A percentile compares a stretch with the other conserved stretches of the same genome.
Evolutionary conservation across 495 filamentous ascomycete species (phyloP).

Genomic region (Rhizodiscina lignyota): DNA sequence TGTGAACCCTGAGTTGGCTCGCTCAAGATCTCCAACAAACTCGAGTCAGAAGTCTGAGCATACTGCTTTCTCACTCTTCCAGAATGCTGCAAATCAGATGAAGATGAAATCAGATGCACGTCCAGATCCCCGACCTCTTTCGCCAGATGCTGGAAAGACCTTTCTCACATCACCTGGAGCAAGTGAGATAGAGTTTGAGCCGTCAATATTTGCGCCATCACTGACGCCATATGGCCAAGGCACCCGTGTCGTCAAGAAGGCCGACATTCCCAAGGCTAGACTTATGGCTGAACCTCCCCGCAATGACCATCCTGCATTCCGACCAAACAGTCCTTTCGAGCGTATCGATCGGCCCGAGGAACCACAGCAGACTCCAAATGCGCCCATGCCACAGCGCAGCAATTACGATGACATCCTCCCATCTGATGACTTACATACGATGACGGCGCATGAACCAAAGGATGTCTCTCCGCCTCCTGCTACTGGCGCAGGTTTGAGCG

Average conservation of each 20-base stretch:
- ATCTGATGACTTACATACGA: no score
- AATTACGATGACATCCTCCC: no score
- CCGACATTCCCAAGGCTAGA: neutral
- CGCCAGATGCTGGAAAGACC: slow-evolving; percentile 1
- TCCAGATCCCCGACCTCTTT: neutral
- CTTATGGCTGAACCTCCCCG: neutral
- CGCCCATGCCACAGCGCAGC: no score
- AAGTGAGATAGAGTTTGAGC: slow-evolving; percentile 12
- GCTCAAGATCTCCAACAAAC: no score
- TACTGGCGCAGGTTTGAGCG: slow-evolving; percentile 48
- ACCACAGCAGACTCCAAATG: no score
- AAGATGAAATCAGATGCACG: slow-evolving; percentile 3
- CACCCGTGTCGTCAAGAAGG: no score
- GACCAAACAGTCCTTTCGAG: no score
- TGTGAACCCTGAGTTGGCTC: no score
- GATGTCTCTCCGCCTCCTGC: no score
- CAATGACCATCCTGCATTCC: slow-evolving; percentile 2
- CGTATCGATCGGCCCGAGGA: no score
- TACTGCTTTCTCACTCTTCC: slow-evolving; percentile 19
- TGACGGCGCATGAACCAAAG: no score
- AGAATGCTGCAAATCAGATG: slow-evolving; percentile 18
- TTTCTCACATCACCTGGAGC: slow-evolving; percentile 11
- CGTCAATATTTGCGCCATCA: neutral
- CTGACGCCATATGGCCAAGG: no score
- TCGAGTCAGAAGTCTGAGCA: neutral